phyloP scores from a whole-genome alignment of 148 eudicot genomes.

The Rhododendron ferrugineum region DNA sequence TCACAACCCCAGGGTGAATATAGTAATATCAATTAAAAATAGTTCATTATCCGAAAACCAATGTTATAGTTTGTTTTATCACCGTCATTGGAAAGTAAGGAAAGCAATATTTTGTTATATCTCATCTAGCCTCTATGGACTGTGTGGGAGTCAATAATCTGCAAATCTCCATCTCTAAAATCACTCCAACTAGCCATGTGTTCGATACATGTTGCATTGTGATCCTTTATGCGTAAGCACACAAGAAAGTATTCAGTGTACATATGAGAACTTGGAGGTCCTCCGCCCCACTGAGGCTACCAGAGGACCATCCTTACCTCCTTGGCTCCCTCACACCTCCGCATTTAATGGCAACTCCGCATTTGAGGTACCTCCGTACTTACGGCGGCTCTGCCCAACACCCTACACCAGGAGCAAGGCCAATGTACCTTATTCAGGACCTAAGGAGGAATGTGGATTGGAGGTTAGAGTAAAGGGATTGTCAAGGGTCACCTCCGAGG shows the following conservation, averaged over 20 bases:
- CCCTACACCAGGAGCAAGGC: too few species aligned
- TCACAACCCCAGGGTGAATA: neutral
- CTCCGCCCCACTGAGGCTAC: too few species aligned
- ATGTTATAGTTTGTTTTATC: conserved; percentile 8
- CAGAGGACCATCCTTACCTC: too few species aligned
- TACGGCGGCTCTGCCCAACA: too few species aligned
- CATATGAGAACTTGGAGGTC: too few species aligned
- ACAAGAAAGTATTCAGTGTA: neutral
- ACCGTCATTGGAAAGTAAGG: neutral
- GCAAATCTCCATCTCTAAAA: neutral
- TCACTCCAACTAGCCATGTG: neutral
- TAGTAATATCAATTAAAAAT: neutral
- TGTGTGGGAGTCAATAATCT: neutral
- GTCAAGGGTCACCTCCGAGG: too few species aligned
- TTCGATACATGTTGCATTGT: neutral
- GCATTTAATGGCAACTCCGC: too few species aligned
- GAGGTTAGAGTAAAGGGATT: too few species aligned
- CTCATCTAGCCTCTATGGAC: neutral
- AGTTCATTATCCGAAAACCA: neutral
- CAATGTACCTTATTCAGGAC: too few species aligned
- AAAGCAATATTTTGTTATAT: neutral
- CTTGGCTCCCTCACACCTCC: too few species aligned
- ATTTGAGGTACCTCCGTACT: too few species aligned
- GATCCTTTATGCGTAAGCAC: neutral
- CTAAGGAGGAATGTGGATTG: too few species aligned